phyloP scores from a whole-genome alignment of 345 rosid species.

The Populus alba region DNA sequence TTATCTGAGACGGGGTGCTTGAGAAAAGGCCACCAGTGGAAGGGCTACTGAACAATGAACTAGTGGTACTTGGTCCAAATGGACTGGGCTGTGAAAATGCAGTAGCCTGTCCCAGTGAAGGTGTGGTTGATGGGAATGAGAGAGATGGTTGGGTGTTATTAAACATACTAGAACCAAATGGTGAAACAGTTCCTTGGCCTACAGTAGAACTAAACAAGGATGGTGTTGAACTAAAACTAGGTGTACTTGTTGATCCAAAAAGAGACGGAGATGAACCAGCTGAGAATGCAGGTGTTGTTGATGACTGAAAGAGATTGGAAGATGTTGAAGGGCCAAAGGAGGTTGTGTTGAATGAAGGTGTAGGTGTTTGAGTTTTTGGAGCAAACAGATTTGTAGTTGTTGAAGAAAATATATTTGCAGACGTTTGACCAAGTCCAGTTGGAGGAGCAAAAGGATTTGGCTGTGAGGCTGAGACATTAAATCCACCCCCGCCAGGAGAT shows the following conservation, averaged over 20 bases:
- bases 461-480: constrained; percentile 44
- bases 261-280: constrained; percentile 41
- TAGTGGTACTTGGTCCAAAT: constrained; percentile 32
- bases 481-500: constrained; percentile 57
- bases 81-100: neutral
- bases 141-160: constrained; percentile 55
- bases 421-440: constrained; percentile 43
- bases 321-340: constrained; percentile 30
- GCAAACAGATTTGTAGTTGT: constrained; percentile 50
- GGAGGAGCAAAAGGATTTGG: constrained; percentile 51
- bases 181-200: constrained; percentile 40
- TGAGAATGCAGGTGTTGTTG: constrained; percentile 48
- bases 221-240: constrained; percentile 60
- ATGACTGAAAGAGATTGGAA: constrained; percentile 48
- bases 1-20: constrained; percentile 40
- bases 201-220: constrained; percentile 47
- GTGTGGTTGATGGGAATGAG: constrained; percentile 45
- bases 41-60: constrained; percentile 52
- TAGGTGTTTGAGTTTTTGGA: constrained; percentile 44
- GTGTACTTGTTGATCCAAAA: constrained; percentile 47
- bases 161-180: constrained; percentile 44
- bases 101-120: constrained; percentile 52
- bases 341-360: constrained; percentile 30
- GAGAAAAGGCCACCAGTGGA: constrained; percentile 56
- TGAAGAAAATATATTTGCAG: constrained; percentile 53